A percentile compares a stretch with the other conserved stretches of the same genome.
Conservation (phyloP, 2,329 filamentous ascomycete genomes). For the Achaetomium macrosporum region DNA sequence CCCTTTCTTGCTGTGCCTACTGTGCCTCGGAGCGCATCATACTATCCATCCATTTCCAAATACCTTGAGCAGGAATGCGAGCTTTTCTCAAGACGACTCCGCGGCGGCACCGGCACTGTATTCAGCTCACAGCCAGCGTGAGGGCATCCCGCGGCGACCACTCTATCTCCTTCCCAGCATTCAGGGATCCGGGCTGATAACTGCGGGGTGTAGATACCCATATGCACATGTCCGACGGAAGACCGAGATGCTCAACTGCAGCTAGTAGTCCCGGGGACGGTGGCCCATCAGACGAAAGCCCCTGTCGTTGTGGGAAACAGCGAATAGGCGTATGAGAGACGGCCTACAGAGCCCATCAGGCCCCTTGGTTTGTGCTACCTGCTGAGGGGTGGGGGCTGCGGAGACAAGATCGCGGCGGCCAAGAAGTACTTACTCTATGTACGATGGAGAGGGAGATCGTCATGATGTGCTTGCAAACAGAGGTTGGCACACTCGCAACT, state of each 20-base stretch:
- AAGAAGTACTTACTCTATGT: no score
- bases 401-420: background rate
- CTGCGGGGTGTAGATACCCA: background rate
- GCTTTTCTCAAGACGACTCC: no score
- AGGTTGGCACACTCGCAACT: background rate
- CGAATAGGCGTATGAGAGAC: background rate
- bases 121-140: no score
- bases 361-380: background rate
- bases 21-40: no score
- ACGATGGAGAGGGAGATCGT: background rate
- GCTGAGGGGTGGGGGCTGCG: background rate
- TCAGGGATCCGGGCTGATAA: background rate
- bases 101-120: no score
- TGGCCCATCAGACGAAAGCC: background rate
- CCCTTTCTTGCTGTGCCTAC: no score
- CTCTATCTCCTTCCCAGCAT: background rate
- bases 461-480: conserved; percentile 1
- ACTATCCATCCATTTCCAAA: background rate
- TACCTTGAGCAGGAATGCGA: no score
- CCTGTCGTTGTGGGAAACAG: background rate
- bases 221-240: background rate
- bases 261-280: background rate
- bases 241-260: background rate
- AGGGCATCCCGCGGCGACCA: no score
- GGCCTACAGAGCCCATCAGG: background rate